A percentile compares a stretch with the other conserved stretches of the same genome.
Evolutionary conservation across 1,139 yeast genomes (phyloP).

Genomic region (Debaryomyces coudertii): DNA sequence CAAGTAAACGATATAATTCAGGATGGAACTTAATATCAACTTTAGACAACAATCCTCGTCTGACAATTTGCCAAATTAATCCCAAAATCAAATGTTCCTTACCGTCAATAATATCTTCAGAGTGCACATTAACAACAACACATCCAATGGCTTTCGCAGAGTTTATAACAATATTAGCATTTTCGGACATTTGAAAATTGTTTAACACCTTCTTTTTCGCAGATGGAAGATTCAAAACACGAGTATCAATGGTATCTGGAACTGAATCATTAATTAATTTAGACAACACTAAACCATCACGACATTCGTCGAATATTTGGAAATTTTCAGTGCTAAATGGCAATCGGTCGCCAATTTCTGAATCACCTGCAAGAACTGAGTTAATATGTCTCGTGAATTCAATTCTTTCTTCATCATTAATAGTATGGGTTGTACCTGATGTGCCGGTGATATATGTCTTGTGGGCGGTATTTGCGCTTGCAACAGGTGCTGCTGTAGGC

Average conservation of each 20-base stretch:
- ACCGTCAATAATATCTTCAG: conserved; percentile 97
- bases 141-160: conserved; percentile 99
- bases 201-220: conserved; percentile 75
- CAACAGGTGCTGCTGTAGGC: conserved; percentile 37
- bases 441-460: conserved; percentile 83
- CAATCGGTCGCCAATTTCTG: conserved; percentile 78
- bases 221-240: conserved; percentile 89
- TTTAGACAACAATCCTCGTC: conserved; percentile 91
- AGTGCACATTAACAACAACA: conserved; percentile 95
- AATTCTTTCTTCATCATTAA: conserved; percentile 94
- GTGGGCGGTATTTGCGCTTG: conserved; percentile 56
- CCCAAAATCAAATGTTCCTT: conserved; percentile 95
- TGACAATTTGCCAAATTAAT: conserved; percentile 95
- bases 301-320: conserved; percentile 95
- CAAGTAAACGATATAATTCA: conserved; percentile 89
- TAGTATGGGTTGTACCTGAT: conserved; percentile 94
- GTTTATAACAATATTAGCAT: conserved; percentile 95
- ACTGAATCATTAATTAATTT: conserved; percentile 96
- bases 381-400: conserved; percentile 97
- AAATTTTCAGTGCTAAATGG: conserved; percentile 95
- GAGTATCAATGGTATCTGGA: conserved; percentile 96
- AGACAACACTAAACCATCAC: conserved; percentile 91
- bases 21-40: conserved; percentile 97
- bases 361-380: conserved; percentile 87
- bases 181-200: conserved; percentile 94